Percentiles rank a stretch among this genome's conserved stretches.
These are phyloP conservation scores for Cercis canadensis DNA, from an alignment of 306 rosid genomes.

Conservation along the genomic window DNA sequence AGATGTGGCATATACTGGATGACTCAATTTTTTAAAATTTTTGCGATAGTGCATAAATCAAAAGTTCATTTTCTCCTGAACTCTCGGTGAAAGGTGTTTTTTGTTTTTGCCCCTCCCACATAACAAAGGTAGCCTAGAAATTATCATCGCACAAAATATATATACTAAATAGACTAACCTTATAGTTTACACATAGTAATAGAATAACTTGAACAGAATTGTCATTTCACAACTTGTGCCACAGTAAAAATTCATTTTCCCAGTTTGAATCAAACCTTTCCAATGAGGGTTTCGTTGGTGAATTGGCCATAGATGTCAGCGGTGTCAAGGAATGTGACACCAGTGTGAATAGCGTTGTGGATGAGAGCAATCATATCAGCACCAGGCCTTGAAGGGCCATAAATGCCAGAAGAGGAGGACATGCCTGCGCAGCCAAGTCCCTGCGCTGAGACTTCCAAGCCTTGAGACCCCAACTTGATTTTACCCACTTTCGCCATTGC, in stretches of 20 bases:
- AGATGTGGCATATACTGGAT: too few relatives aligned
- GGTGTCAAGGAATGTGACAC: constrained; percentile 58
- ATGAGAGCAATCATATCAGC: constrained; percentile 51
- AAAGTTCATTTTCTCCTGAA: too few relatives aligned
- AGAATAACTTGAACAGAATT: too few relatives aligned
- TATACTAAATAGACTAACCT: too few relatives aligned
- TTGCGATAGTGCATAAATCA: too few relatives aligned
- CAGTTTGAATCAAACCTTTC: constrained; percentile 28
- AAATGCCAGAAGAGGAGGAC: constrained; percentile 37
- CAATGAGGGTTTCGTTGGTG: constrained; percentile 54
- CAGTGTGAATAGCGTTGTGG: constrained; percentile 46
- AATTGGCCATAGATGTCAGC: constrained; percentile 52
- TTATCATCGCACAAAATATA: too few relatives aligned
- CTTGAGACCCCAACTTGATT: constrained; percentile 52
- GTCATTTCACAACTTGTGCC: neutral
- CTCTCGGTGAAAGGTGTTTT: too few relatives aligned
- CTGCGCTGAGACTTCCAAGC: constrained; percentile 52
- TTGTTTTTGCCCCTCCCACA: too few relatives aligned
- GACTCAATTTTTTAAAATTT: too few relatives aligned
- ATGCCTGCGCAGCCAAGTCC: constrained; percentile 62
- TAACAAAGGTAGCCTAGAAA: too few relatives aligned
- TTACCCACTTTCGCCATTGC: constrained; percentile 35
- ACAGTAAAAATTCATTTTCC: neutral
- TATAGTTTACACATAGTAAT: too few relatives aligned
- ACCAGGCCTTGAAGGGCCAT: constrained; percentile 52